Percentiles rank a stretch among this genome's conserved stretches.
phyloP scores from a whole-genome alignment of 1,284 basidiomycete species.

The Leccinum fuscescens region DNA sequence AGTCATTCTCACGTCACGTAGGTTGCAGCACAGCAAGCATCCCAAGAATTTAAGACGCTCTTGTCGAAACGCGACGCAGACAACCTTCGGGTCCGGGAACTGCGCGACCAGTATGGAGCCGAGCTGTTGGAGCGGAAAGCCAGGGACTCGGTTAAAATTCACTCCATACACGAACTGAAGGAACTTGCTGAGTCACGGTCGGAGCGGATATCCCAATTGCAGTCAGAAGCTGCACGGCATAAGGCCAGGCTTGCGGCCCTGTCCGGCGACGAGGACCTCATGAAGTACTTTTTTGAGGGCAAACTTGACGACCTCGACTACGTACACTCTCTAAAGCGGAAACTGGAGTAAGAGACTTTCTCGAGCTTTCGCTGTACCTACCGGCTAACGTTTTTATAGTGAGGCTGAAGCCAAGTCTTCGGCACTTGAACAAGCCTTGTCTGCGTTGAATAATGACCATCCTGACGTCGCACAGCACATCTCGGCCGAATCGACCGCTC shows the following conservation, averaged over 20 bases:
- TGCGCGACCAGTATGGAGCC: constrained; percentile 73
- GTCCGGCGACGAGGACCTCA: constrained; percentile 68
- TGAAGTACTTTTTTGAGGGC: constrained; percentile 67
- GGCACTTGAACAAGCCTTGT: constrained; percentile 53
- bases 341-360: constrained; percentile 49
- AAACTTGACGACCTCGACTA: constrained; percentile 58
- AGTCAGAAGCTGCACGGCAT: constrained; percentile 74
- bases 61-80: constrained; percentile 73
- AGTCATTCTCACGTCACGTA: constrained; percentile 32
- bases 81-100: constrained; percentile 72
- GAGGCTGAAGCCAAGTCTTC: constrained; percentile 49
- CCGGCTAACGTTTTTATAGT: constrained; percentile 36
- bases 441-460: constrained; percentile 43
- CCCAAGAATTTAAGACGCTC: constrained; percentile 55
- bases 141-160: constrained; percentile 61
- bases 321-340: constrained; percentile 59
- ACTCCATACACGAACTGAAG: constrained; percentile 72
- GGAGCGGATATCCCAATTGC: constrained; percentile 74
- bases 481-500: constrained; percentile 51
- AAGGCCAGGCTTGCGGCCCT: constrained; percentile 78
- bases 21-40: constrained; percentile 45
- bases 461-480: constrained; percentile 50
- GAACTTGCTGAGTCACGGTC: constrained; percentile 67
- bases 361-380: constrained; percentile 12
- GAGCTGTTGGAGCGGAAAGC: constrained; percentile 75